Base-by-base conservation (phyloP, 768 basidiomycete genomes). In the Lactarius evosmus region DNA sequence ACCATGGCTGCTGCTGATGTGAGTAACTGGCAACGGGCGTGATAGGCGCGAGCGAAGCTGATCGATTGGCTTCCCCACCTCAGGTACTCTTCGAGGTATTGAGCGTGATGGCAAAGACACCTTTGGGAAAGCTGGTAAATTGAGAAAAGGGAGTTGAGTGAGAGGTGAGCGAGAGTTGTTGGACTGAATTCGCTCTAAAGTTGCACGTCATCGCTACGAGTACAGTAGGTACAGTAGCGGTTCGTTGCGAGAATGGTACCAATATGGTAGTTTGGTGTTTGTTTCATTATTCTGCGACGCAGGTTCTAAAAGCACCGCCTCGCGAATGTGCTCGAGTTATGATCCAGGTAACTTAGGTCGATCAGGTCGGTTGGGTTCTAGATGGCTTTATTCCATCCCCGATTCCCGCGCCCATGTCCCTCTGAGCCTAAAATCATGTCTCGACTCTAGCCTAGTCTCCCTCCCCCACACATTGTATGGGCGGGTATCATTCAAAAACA, bases 31-130 rank as follows among this genome's bases (percentile, higher is more conserved):
- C 8, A 4, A 7, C 7, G 33, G 17, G 22, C 25, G 22, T 19
- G 36, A 19, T 34, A 36, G 11, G 32, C 32, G 22, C 6, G 25
- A 14, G 12, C 25, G 25, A 27, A 25, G 3, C 46, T 49, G 46
- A 49, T 49, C 25, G 46, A 27, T 49, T 5, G 46, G 46, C 25
- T 25, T n/a, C n/a, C 38, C 17, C 38, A 49, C 11, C 12, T 22
- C 59, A 90, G 86, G 85, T 89, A 22, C 76, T 90, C 5, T 89
- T 83, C 70, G 88, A 90, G 70, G 89, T 90, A 17, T 69, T 90
- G 61, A 88, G 85, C 68, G 85, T 90, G 52, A 90, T 90, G 88
- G 85, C 83, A 12, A 90, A 90, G 78, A 89, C 87, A 4, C 86
- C 88, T 4, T 75, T 90, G 69, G 88, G 88, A 71, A 88, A 87